Evolutionary conservation across 2,329 filamentous ascomycete genomes (phyloP).

Genomic region (Fusarium compactum): DNA sequence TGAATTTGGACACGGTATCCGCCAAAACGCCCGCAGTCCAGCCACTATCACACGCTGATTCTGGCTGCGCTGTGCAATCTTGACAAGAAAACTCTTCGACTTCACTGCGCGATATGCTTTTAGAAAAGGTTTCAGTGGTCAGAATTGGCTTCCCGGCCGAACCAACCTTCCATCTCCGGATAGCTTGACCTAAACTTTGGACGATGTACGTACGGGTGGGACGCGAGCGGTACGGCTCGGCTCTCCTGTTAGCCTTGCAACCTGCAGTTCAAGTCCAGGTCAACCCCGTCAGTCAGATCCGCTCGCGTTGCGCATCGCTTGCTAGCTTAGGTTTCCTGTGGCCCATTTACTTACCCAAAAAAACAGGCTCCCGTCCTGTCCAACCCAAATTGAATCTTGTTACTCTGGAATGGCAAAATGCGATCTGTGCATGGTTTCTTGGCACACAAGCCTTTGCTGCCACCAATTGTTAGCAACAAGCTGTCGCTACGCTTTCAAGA

Average conservation of each 20-base stretch:
- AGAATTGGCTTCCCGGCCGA: conserved; percentile 33
- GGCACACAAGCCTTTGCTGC: background rate
- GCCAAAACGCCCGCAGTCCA: conserved; percentile 12
- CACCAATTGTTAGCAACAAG: background rate
- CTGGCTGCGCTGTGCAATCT: background rate
- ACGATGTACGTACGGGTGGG: conserved; percentile 36
- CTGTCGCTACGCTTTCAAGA: background rate
- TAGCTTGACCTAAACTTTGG: conserved; percentile 27
- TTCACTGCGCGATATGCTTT: background rate
- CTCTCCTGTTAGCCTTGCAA: conserved; percentile 41
- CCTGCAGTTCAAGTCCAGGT: conserved; percentile 24
- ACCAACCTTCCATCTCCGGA: conserved; percentile 20
- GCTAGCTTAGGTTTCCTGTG: conserved; percentile 4
- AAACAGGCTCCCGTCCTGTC: background rate
- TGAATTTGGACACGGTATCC: conserved; percentile 13
- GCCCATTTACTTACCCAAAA: background rate
- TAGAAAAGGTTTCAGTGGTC: conserved; percentile 2
- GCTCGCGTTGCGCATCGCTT: conserved; percentile 23
- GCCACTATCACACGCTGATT: conserved; percentile 13
- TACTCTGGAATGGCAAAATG: background rate
- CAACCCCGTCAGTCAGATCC: conserved; percentile 29
- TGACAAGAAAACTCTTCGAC: background rate
- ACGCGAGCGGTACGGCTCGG: conserved; percentile 44
- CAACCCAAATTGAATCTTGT: conserved; percentile 1
- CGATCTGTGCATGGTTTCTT: conserved; percentile 5